These are phyloP conservation scores for Ambrosiella xylebori DNA, from an alignment of 2,329 filamentous ascomycete genomes.

Conservation along the genomic window DNA sequence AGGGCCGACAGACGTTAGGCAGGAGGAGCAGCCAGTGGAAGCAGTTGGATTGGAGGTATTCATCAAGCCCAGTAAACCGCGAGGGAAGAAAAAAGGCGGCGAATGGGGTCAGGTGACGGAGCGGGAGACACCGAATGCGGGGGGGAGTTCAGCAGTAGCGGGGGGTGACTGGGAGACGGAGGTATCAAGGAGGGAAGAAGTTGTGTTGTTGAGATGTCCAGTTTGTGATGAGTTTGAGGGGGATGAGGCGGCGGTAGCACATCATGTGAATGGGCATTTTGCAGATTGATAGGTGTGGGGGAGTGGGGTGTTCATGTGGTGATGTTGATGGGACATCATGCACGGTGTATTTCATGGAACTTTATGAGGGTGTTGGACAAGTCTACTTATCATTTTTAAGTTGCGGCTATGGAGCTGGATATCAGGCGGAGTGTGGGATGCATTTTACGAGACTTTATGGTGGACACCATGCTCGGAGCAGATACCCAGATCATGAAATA, in stretches of 20 bases:
- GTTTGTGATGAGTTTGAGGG: constrained; percentile 51
- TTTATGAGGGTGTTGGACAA: too few species aligned
- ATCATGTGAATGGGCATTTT: constrained; percentile 48
- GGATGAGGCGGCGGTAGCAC: constrained; percentile 48
- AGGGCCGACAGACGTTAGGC: background rate
- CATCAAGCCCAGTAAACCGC: constrained; percentile 23
- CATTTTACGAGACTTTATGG: too few species aligned
- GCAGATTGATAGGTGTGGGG: constrained; percentile 1
- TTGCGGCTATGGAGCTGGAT: too few species aligned
- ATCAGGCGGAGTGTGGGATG: too few species aligned
- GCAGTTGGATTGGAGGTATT: constrained; percentile 33
- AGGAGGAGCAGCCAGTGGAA: constrained; percentile 20
- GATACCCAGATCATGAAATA: background rate
- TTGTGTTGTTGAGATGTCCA: constrained; percentile 31
- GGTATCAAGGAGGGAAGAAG: constrained; percentile 6
- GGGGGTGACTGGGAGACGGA: background rate
- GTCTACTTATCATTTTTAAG: too few species aligned
- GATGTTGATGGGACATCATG: background rate
- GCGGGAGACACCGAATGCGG: background rate
- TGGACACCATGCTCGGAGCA: too few species aligned
- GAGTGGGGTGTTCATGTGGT: background rate
- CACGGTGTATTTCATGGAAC: too few species aligned
- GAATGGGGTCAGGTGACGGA: background rate
- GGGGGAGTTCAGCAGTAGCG: background rate
- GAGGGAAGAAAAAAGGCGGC: background rate